Evolutionary conservation across 148 eudicot species (phyloP).

Genomic region (Chenopodium quinoa): DNA sequence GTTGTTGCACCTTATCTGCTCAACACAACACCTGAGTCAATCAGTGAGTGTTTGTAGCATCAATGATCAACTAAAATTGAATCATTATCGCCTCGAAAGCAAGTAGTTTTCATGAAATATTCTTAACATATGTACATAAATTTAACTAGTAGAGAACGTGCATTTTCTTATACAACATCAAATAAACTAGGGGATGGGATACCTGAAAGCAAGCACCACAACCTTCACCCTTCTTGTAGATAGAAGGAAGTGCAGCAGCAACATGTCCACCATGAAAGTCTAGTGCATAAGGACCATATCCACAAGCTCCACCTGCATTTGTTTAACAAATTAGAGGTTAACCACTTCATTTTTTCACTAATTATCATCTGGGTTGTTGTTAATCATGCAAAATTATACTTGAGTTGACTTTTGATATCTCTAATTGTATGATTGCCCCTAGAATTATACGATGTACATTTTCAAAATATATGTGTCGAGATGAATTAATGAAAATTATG

Average conservation of each 20-base stretch:
- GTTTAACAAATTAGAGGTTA: slow-evolving; percentile 18
- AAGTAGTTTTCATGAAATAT: too few species aligned
- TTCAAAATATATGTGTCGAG: too few species aligned
- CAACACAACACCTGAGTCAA: slow-evolving; percentile 1
- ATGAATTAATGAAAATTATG: too few species aligned
- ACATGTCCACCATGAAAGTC: slow-evolving; percentile 52
- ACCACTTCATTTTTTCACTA: background rate
- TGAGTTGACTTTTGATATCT: too few species aligned
- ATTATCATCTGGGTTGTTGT: too few species aligned
- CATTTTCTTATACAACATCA: too few species aligned
- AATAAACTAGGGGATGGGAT: background rate
- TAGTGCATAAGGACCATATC: slow-evolving; percentile 67
- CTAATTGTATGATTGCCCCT: too few species aligned
- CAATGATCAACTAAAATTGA: background rate
- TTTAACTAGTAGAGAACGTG: too few species aligned
- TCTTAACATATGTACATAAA: too few species aligned
- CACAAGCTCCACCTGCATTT: slow-evolving; percentile 73
- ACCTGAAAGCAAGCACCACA: slow-evolving; percentile 94
- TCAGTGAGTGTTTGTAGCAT: background rate
- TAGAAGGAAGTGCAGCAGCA: slow-evolving; percentile 67
- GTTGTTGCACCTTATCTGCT: slow-evolving; percentile 66
- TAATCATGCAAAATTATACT: too few species aligned
- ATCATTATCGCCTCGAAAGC: background rate
- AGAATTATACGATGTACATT: too few species aligned
- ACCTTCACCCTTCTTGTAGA: slow-evolving; percentile 62